Evolutionary conservation across 768 basidiomycete genomes (phyloP).

Genomic region (Solioccasus polychromus): DNA sequence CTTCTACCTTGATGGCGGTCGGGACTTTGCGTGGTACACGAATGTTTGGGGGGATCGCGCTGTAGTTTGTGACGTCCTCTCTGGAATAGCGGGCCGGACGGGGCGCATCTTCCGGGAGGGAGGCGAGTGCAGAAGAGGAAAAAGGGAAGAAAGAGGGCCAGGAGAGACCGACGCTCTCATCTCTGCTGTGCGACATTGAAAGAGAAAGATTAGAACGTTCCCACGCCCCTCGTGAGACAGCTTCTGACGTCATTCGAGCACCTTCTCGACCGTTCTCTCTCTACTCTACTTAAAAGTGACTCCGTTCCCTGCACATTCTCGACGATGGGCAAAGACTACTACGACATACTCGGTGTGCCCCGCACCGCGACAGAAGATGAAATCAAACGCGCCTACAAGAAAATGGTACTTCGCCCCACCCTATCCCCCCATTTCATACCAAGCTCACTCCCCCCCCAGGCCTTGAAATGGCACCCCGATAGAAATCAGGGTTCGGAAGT

Average conservation of each 20-base stretch:
- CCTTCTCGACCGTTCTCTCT: slow-evolving; percentile 37
- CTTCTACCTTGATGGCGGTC: slow-evolving; percentile 82
- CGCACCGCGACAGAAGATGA: slow-evolving; percentile 78
- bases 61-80: slow-evolving; percentile 76
- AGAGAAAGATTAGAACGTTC: background rate
- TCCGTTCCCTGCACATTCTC: background rate
- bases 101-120: slow-evolving; percentile 41
- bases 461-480: slow-evolving; percentile 95
- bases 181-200: slow-evolving; percentile 16
- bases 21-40: slow-evolving; percentile 80
- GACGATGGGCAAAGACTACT: slow-evolving; percentile 83
- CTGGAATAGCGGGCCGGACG: slow-evolving; percentile 55
- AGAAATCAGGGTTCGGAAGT: slow-evolving; percentile 84
- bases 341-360: slow-evolving; percentile 73
- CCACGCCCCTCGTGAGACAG: slow-evolving; percentile 6
- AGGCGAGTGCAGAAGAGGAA: slow-evolving; percentile 57
- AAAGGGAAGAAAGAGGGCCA: slow-evolving; percentile 71
- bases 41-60: slow-evolving; percentile 68
- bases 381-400: slow-evolving; percentile 95
- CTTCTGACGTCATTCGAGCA: slow-evolving; percentile 29
- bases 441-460: slow-evolving; percentile 40
- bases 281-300: background rate
- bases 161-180: slow-evolving; percentile 37
- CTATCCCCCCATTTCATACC: background rate
- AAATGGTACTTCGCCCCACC: slow-evolving; percentile 55